Base-by-base conservation (phyloP, 148 eudicot genomes). In the Dysphania ambrosioides region DNA sequence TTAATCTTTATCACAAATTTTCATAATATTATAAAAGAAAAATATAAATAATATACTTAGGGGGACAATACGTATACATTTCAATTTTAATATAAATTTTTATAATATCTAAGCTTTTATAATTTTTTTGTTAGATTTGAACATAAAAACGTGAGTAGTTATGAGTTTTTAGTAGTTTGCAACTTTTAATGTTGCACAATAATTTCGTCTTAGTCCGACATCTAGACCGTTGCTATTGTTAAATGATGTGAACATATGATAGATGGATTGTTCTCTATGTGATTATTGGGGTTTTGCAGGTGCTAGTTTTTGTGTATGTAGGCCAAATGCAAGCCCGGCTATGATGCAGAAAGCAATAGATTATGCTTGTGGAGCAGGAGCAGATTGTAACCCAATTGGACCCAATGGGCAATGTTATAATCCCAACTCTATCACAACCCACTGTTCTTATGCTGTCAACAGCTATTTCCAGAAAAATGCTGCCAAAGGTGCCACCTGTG, bases 291-390 rank as follows among this genome's bases (percentile, higher is more conserved):
- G 11, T 23, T 31, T 16, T 58, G 78, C 70, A 92, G 96, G 87
- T 81, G 93, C 85, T 1, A 63, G 79, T 15, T 93, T 82, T 78
- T 93, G 98, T 80, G 84, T 89, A 8, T 93, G 98, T 86, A 93
- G 87, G 77, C 75, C 79, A 1, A 95, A 93, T 6, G 6, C 80
- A 40, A 61, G 87, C 42, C 87, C 89, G 2, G 36, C 73, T 31
- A 73, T 70, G 0, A 68, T 89, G 26, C 98, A 93, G 66, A 87
- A 83, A 72, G 83, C 92, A 47, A 69, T 93, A 38, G 98, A 93
- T 79, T 93, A 88, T 68, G 97, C 98, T 0, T 93, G 98, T 79
- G 98, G 97, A 73, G 82, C 84, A 35, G 98, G 98, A 24, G 98
- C 98, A 6, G 98, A 93, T 49, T 93, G 98, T 78, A 84, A 44